Conservation (phyloP, 169 alveolate genomes). For the Toxoplasma gondii region DNA sequence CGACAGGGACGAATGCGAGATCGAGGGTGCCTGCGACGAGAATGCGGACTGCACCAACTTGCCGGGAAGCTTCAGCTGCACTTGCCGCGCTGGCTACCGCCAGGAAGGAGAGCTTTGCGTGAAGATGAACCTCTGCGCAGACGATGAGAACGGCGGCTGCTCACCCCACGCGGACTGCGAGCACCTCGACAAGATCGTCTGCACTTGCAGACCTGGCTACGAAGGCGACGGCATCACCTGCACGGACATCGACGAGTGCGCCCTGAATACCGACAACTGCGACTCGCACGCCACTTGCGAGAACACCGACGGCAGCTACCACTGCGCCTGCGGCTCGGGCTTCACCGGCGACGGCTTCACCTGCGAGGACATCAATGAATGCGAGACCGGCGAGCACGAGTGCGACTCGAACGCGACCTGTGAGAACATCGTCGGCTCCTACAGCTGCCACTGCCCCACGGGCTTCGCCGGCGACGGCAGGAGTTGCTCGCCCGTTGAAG, state of each 20-base stretch:
- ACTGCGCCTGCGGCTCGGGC: constrained; percentile 64
- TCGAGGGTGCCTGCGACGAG: constrained; percentile 68
- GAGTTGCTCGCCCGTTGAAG: constrained; percentile 35
- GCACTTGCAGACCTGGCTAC: constrained; percentile 63
- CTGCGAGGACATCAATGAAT: constrained; percentile 68
- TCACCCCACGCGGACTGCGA: constrained; percentile 61
- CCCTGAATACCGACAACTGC: constrained; percentile 56
- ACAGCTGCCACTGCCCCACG: constrained; percentile 57
- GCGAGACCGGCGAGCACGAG: constrained; percentile 42
- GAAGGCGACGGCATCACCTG: constrained; percentile 57
- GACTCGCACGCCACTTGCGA: constrained; percentile 64
- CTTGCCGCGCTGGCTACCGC: constrained; percentile 66
- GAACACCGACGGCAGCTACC: constrained; percentile 64
- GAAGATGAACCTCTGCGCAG: constrained; percentile 31
- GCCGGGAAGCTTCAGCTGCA: constrained; percentile 72
- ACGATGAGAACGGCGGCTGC: constrained; percentile 41
- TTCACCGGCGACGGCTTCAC: constrained; percentile 53
- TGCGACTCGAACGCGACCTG: constrained; percentile 67
- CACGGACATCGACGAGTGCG: constrained; percentile 66
- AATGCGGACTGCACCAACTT: constrained; percentile 70
- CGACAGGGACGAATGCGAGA: constrained; percentile 76
- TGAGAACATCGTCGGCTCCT: constrained; percentile 67
- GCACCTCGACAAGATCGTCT: constrained; percentile 31
- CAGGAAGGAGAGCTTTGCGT: constrained; percentile 61
- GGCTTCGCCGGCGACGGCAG: constrained; percentile 68